Conservation (phyloP, 2,329 filamentous ascomycete genomes). For the Fusarium musae region DNA sequence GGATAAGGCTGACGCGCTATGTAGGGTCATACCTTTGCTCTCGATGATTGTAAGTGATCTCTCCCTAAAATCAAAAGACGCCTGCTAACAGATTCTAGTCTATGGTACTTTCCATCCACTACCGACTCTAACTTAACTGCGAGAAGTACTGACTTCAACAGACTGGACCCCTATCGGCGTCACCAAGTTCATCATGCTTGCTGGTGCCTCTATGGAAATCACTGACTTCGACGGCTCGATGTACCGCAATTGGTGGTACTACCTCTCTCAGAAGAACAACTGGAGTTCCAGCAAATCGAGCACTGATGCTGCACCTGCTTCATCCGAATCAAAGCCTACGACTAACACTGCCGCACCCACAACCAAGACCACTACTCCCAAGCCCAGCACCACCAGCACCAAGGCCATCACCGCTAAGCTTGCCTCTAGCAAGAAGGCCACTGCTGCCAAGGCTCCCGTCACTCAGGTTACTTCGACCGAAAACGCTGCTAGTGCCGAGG, state of each 20-base stretch:
- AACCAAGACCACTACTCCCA: not conserved
- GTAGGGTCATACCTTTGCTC: slow-evolving; percentile 53
- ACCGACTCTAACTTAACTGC: too few relatives aligned
- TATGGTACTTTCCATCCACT: slow-evolving; percentile 14
- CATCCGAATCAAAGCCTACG: not conserved
- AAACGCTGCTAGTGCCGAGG: not conserved
- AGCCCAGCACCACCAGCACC: not conserved
- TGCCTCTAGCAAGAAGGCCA: not conserved
- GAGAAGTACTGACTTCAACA: slow-evolving; percentile 22
- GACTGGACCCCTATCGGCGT: slow-evolving; percentile 57
- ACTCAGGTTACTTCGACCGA: not conserved
- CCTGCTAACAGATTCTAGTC: slow-evolving; percentile 21
- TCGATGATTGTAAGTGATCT: slow-evolving; percentile 51
- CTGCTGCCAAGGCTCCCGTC: not conserved
- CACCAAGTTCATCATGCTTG: slow-evolving; percentile 58
- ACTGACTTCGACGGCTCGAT: slow-evolving; percentile 63
- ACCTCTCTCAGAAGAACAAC: slow-evolving; percentile 43
- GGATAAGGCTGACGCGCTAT: not conserved
- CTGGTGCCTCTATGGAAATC: slow-evolving; percentile 53
- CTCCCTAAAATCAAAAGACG: not conserved
- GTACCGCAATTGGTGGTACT: slow-evolving; percentile 58
- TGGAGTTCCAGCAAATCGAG: slow-evolving; percentile 30
- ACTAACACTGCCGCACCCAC: not conserved
- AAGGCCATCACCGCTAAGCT: not conserved
- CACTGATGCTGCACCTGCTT: not conserved